Conservation (phyloP, 768 basidiomycete species). For the Collybia mongolica region DNA sequence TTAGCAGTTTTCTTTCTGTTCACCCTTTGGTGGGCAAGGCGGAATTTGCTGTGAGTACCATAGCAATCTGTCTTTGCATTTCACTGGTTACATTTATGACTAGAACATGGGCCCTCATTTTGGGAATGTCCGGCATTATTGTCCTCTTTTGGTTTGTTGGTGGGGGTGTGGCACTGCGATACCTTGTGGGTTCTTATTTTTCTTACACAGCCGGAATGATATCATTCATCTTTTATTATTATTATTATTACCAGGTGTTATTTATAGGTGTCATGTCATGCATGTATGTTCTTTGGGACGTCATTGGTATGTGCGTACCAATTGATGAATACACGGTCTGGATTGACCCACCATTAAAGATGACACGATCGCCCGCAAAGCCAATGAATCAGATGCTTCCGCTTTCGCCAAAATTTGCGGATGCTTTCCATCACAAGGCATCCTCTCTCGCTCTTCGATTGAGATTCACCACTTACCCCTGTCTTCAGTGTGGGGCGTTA, state of each 20-base stretch:
- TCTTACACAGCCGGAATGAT: not conserved
- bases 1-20: slow-evolving; percentile 85
- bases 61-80: not conserved
- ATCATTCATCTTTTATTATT: not conserved
- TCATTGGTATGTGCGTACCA: slow-evolving; percentile 54
- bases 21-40: slow-evolving; percentile 86
- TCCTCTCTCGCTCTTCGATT: not conserved
- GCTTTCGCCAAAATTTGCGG: slow-evolving; percentile 84
- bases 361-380: slow-evolving; percentile 81
- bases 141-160: slow-evolving; percentile 83
- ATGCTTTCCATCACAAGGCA: slow-evolving; percentile 82
- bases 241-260: slow-evolving; percentile 52
- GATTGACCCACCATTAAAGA: slow-evolving; percentile 37
- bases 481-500: slow-evolving; percentile 76
- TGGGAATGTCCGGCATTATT: slow-evolving; percentile 78
- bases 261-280: slow-evolving; percentile 89
- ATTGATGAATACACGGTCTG: not conserved
- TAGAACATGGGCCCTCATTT: slow-evolving; percentile 77
- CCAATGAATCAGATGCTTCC: slow-evolving; percentile 85
- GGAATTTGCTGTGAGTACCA: slow-evolving; percentile 63
- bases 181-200: slow-evolving; percentile 48
- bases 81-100: not conserved
- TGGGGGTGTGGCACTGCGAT: slow-evolving; percentile 73
- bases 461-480: not conserved
- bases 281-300: slow-evolving; percentile 87